Evolutionary conservation across 1,139 yeast species (phyloP).

Genomic region (Taphrina deformans): DNA sequence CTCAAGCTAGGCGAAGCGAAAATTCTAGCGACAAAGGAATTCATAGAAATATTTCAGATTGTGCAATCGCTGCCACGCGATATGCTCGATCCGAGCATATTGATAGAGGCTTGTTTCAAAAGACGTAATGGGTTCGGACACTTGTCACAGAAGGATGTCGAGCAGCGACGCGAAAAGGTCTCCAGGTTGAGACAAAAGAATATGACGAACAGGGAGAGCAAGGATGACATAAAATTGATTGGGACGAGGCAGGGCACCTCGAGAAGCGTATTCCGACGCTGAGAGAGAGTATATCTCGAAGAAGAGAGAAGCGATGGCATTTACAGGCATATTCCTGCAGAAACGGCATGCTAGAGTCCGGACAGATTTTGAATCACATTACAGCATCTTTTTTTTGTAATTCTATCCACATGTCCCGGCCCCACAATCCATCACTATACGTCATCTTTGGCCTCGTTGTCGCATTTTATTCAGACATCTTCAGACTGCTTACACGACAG

Average conservation of each 20-base stretch:
- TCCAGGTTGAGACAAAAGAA: conserved; percentile 7
- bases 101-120: conserved; percentile 74
- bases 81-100: conserved; percentile 64
- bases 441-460: neutral
- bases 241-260: neutral
- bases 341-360: neutral
- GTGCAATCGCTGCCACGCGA: conserved; percentile 80
- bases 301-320: neutral
- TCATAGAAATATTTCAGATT: conserved; percentile 81
- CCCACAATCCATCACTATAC: neutral
- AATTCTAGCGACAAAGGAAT: conserved; percentile 58
- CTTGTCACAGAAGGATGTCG: conserved; percentile 77
- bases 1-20: conserved; percentile 74
- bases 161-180: conserved; percentile 50
- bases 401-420: no score
- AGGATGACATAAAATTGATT: conserved; percentile 7
- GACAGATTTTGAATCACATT: neutral
- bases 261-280: conserved; percentile 6
- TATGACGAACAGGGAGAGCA: neutral
- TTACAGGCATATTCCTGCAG: no score
- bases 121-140: conserved; percentile 73
- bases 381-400: no score
- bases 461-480: neutral
- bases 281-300: neutral
- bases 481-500: no score